Evolutionary conservation across 352 stramenopile species (phyloP).

Genomic region (Phytopythium ostracodes): DNA sequence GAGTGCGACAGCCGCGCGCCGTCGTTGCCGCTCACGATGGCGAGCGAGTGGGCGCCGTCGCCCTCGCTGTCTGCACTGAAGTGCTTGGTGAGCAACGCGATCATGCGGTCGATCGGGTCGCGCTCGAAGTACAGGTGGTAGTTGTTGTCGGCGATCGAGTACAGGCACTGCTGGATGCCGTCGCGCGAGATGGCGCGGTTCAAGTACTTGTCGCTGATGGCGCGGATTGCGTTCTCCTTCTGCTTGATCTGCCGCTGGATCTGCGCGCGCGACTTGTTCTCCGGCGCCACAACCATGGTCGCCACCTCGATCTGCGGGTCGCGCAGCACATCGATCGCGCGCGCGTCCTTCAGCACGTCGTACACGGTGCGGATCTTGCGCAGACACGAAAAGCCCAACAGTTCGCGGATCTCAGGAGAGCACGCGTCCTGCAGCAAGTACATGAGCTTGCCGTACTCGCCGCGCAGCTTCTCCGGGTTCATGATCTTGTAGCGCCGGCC

Average conservation of each 20-base stretch:
- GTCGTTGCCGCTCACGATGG: constrained; percentile 91
- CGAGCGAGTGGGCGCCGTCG: constrained; percentile 79
- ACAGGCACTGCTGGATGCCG: constrained; percentile 93
- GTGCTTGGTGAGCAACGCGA: constrained; percentile 80
- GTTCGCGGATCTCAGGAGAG: constrained; percentile 72
- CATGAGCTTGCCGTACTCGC: constrained; percentile 96
- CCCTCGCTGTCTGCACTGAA: constrained; percentile 81
- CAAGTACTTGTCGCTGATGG: constrained; percentile 79
- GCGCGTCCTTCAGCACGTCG: constrained; percentile 70
- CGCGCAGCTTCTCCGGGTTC: constrained; percentile 97
- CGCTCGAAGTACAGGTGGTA: constrained; percentile 97
- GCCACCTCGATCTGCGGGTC: constrained; percentile 90
- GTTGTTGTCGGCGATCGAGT: constrained; percentile 97
- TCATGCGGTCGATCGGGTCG: constrained; percentile 95
- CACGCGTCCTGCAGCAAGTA: constrained; percentile 92
- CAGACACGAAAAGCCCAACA: constrained; percentile 84
- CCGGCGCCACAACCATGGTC: constrained; percentile 94
- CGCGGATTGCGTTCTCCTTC: constrained; percentile 90
- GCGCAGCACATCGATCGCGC: constrained; percentile 71
- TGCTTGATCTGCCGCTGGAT: constrained; percentile 92
- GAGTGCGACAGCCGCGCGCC: constrained; percentile 94
- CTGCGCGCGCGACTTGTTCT: constrained; percentile 81
- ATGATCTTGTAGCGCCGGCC: constrained; percentile 97
- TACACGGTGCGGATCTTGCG: constrained; percentile 89
- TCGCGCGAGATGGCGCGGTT: constrained; percentile 55